Evolutionary conservation across 73 alveolate genomes (phyloP).

Genomic region (Tetrahymena borealis): DNA sequence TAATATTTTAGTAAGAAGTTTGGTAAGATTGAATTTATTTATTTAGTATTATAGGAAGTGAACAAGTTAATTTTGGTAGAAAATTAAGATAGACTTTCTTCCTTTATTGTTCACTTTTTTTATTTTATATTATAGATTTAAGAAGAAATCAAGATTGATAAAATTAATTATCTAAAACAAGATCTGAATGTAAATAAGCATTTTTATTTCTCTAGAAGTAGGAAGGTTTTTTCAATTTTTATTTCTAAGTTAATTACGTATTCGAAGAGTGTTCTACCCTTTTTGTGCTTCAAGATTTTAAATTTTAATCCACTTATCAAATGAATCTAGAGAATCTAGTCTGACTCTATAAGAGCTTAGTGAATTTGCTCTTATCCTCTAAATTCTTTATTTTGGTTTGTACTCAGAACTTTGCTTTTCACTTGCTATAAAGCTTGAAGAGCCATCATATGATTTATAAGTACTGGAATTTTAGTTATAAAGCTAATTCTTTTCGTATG

Average conservation of each 20-base stretch:
- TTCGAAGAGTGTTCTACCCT: not conserved
- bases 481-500: not conserved
- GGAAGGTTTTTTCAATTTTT: not conserved
- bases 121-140: too few species aligned
- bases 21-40: too few species aligned
- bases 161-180: too few species aligned
- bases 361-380: not conserved
- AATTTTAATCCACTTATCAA: not conserved
- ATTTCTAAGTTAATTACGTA: not conserved
- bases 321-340: not conserved
- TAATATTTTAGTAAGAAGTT: too few species aligned
- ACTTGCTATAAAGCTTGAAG: not conserved
- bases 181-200: too few species aligned
- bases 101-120: too few species aligned
- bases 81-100: too few species aligned
- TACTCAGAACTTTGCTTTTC: not conserved
- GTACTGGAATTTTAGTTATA: not conserved
- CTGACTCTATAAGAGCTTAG: not conserved
- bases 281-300: not conserved
- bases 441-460: not conserved
- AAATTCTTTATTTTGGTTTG: not conserved
- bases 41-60: too few species aligned
- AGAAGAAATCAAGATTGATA: too few species aligned
- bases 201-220: too few species aligned
- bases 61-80: too few species aligned